Percentiles rank a stretch among this genome's conserved stretches.
These are phyloP conservation scores for Silene coronaria DNA, from an alignment of 179 eudicot genomes.

Conservation along the genomic window DNA sequence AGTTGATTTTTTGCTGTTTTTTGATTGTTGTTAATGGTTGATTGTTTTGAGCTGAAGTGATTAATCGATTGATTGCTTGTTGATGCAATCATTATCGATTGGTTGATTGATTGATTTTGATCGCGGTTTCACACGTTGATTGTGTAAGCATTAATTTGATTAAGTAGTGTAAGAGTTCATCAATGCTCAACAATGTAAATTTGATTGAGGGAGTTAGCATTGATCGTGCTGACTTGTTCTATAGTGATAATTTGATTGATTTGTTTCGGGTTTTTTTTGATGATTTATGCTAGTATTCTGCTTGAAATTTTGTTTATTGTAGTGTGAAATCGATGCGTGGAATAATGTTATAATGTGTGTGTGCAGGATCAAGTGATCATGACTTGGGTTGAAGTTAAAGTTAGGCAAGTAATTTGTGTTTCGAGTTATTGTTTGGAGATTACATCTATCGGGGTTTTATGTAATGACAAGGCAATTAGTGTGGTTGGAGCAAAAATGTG, in stretches of 20 bases:
- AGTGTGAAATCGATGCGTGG: background rate
- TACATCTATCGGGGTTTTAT: conserved; percentile 17
- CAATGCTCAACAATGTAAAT: too few relatives aligned
- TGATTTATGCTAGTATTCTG: conserved; percentile 9
- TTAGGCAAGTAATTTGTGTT: conserved; percentile 22
- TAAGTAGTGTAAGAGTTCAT: background rate
- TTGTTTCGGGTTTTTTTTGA: background rate
- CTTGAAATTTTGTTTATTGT: conserved; percentile 6
- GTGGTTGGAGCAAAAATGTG: conserved; percentile 23
- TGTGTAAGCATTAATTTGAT: background rate
- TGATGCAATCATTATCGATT: background rate
- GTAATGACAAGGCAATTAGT: conserved; percentile 10
- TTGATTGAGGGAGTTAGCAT: too few relatives aligned
- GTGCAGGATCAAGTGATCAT: conserved; percentile 23
- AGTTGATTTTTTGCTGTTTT: background rate
- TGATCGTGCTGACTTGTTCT: background rate
- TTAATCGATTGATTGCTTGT: background rate
- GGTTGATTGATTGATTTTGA: background rate
- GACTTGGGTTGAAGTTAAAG: conserved; percentile 14
- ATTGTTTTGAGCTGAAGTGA: background rate
- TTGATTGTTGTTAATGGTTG: background rate
- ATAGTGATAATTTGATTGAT: background rate
- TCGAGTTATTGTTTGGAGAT: conserved; percentile 13
- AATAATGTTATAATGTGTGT: conserved; percentile 7
- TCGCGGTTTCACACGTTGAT: background rate